phyloP scores from a whole-genome alignment of 306 rosid species.

The Malus asiatica region DNA sequence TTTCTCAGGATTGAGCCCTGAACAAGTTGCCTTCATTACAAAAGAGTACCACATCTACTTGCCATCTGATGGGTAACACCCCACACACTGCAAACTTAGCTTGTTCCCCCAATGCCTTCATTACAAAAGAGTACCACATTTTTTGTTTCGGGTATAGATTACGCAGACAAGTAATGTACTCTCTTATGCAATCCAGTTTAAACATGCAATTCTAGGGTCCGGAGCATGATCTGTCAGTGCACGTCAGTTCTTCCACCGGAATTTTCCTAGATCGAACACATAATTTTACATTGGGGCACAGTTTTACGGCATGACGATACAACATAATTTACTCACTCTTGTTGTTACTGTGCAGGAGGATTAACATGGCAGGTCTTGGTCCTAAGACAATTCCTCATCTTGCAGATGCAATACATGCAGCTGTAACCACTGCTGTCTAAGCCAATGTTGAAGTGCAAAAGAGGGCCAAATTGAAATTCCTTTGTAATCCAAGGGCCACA shows the following conservation, averaged over 20 bases:
- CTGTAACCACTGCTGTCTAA: conserved; percentile 42
- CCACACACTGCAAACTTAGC: too few species aligned
- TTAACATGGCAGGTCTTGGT: conserved; percentile 89
- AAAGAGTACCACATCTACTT: conserved; percentile 71
- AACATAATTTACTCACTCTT: background rate
- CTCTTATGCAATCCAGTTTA: too few species aligned
- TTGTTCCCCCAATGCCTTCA: background rate
- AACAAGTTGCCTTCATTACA: conserved; percentile 78
- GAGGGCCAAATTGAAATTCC: background rate
- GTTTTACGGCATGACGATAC: too few species aligned
- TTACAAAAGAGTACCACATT: too few species aligned
- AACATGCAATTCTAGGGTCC: too few species aligned
- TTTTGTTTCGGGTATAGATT: too few species aligned
- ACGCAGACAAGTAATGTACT: too few species aligned
- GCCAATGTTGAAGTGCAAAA: background rate
- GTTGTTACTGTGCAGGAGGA: conserved; percentile 51
- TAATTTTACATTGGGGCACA: background rate
- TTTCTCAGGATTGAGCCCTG: conserved; percentile 71
- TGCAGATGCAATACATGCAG: conserved; percentile 84
- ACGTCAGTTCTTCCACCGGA: too few species aligned
- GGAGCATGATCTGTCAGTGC: too few species aligned
- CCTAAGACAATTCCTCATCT: conserved; percentile 66
- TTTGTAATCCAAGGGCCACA: background rate
- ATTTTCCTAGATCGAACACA: background rate
- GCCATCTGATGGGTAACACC: conserved; percentile 78